phyloP scores from a whole-genome alignment of 768 basidiomycete genomes.

The Sistotremastrum suecicum region DNA sequence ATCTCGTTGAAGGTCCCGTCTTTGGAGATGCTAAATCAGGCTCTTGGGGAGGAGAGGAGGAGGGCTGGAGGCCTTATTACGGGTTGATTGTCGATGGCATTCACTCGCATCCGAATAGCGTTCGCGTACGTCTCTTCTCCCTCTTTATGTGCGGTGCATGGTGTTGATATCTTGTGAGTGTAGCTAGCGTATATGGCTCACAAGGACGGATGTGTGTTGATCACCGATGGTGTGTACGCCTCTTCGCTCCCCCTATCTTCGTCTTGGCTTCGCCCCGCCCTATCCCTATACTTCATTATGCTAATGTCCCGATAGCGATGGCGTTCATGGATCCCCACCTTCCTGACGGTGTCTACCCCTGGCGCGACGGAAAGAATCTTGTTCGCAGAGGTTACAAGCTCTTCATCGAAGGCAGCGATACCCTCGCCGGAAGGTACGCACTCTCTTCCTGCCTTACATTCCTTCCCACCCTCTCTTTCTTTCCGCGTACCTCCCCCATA shows the following conservation, averaged over 20 bases:
- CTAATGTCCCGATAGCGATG: constrained; percentile 38
- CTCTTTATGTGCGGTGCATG: neutral
- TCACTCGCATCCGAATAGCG: constrained; percentile 83
- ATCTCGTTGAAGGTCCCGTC: too few relatives aligned
- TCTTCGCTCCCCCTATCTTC: neutral
- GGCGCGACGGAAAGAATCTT: constrained; percentile 73
- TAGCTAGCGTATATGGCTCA: constrained; percentile 75
- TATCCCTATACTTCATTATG: too few relatives aligned
- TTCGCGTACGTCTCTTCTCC: constrained; percentile 40
- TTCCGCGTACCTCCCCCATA: neutral
- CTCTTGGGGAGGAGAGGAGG: neutral
- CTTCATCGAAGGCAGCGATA: constrained; percentile 73
- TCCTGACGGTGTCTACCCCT: constrained; percentile 72
- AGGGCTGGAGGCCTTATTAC: constrained; percentile 55
- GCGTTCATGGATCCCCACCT: constrained; percentile 77
- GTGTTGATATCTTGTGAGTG: neutral
- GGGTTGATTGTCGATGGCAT: constrained; percentile 86
- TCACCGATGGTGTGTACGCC: constrained; percentile 69
- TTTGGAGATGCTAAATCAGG: too few relatives aligned
- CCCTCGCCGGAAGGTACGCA: constrained; percentile 73
- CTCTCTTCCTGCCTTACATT: constrained; percentile 1
- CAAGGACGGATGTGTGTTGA: constrained; percentile 75
- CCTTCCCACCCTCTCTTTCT: constrained; percentile 1
- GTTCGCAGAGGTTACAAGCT: constrained; percentile 72
- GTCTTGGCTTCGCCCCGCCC: too few relatives aligned